Conservation (phyloP, 345 rosid species). For the Euphorbia peplus region DNA sequence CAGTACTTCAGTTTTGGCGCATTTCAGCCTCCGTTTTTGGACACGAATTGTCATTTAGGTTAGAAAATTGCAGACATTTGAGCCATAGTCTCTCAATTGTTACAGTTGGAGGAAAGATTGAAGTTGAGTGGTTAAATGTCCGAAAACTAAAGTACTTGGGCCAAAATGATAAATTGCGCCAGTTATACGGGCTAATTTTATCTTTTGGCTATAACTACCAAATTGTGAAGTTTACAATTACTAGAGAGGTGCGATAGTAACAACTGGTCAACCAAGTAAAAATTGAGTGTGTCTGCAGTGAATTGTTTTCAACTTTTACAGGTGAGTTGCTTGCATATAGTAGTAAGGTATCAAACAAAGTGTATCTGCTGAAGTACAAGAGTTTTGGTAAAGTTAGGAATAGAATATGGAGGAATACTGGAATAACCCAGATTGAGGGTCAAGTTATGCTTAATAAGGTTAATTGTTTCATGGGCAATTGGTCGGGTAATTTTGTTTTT, state of each 20-base stretch:
- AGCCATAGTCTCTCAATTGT: not conserved
- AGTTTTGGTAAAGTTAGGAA: not conserved
- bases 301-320: not conserved
- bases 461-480: not conserved
- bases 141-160: not conserved
- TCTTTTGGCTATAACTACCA: not conserved
- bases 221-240: not conserved
- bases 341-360: not conserved
- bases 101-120: not conserved
- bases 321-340: not conserved
- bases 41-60: not conserved
- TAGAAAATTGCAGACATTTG: not conserved
- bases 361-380: not conserved
- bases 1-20: not conserved
- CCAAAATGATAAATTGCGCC: not conserved
- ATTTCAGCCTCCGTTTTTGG: not conserved
- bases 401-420: conserved; percentile 5
- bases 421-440: not conserved
- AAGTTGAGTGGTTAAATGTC: too few relatives aligned
- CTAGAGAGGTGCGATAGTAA: not conserved
- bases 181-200: not conserved
- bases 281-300: not conserved
- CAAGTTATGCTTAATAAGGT: conserved; percentile 6
- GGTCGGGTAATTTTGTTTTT: not conserved
- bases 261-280: not conserved